Evolutionary conservation across 441 rosid genomes (phyloP).

Genomic region (Adansonia madagascariensis): DNA sequence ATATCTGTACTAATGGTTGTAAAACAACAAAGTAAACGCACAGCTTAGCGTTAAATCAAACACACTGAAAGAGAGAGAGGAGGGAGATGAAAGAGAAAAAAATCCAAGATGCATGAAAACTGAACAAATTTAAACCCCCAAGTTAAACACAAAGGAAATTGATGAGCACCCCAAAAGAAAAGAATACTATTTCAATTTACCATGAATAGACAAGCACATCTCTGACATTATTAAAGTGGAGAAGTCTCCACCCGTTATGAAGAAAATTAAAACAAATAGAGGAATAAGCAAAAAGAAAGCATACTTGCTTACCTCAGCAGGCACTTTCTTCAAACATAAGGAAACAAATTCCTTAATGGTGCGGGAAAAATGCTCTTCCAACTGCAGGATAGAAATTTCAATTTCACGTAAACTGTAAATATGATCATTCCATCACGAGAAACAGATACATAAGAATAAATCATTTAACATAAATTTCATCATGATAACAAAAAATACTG

Average conservation of each 20-base stretch:
- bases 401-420: constrained; percentile 29
- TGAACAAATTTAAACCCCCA: background rate
- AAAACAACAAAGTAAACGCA: background rate
- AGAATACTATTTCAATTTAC: background rate
- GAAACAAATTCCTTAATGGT: constrained; percentile 96
- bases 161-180: background rate
- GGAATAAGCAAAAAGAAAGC: background rate
- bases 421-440: constrained; percentile 26
- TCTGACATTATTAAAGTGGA: background rate
- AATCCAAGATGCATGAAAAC: background rate
- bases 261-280: constrained; percentile 10
- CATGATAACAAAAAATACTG: constrained; percentile 34
- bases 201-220: constrained; percentile 11
- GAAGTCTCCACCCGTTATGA: background rate
- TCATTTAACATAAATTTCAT: constrained; percentile 30
- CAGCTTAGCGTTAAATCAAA: background rate
- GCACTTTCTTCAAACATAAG: constrained; percentile 84
- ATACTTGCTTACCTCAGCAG: constrained; percentile 70
- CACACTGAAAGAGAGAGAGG: background rate
- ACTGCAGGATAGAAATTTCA: constrained; percentile 54
- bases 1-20: background rate
- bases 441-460: constrained; percentile 27
- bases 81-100: background rate
- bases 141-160: background rate
- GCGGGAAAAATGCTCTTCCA: constrained; percentile 99